A percentile compares a stretch with the other conserved stretches of the same genome.
These are phyloP conservation scores for Solanum etuberosum DNA, from an alignment of 257 asterid genomes.

Conservation along the genomic window DNA sequence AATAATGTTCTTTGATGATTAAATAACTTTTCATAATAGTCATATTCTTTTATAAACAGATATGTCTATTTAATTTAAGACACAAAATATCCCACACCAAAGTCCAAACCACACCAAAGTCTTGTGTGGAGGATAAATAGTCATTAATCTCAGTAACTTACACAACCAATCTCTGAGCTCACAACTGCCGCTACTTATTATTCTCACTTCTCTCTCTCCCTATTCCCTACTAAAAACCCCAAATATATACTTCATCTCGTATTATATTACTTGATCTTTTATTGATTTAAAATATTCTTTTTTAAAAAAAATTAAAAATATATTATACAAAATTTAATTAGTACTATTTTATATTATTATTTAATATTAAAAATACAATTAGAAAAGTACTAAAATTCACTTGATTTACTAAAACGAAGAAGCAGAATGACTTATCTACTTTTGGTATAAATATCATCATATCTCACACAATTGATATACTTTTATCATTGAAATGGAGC, in stretches of 20 bases:
- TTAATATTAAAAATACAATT: no score
- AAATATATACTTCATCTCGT: not conserved
- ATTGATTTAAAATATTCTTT: not conserved
- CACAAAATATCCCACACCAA: not conserved
- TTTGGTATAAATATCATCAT: not conserved
- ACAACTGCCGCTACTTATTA: constrained; percentile 16
- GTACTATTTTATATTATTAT: no score
- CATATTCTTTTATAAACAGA: no score
- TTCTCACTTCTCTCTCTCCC: not conserved
- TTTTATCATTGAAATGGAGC: not conserved
- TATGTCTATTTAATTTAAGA: no score
- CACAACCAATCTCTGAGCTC: constrained; percentile 35
- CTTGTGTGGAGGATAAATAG: not conserved
- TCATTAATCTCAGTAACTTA: not conserved
- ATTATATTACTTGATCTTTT: no score
- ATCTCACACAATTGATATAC: not conserved
- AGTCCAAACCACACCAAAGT: not conserved
- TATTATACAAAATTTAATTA: no score
- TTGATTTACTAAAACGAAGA: not conserved
- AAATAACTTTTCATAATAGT: no score
- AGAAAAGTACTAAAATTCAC: not conserved
- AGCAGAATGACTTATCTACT: not conserved
- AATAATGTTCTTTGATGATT: no score
- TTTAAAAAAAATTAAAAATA: no score
- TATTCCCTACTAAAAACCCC: not conserved